Evolutionary conservation across 805 yeast genomes (phyloP).

Genomic region (Teunomyces funiuensis): DNA sequence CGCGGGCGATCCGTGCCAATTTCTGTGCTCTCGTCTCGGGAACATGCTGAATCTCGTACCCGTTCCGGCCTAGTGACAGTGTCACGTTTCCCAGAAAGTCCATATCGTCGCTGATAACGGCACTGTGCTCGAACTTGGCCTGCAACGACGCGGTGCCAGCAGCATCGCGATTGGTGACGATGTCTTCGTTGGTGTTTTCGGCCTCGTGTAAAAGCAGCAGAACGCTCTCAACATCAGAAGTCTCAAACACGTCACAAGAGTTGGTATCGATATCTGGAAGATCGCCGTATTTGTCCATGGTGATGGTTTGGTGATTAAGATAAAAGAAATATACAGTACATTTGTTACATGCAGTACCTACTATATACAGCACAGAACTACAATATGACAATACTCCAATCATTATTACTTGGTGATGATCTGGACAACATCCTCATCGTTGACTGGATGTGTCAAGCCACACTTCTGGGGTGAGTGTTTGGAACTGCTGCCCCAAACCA

Average conservation of each 20-base stretch:
- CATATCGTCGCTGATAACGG: conserved; percentile 23
- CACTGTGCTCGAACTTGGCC: conserved; percentile 23
- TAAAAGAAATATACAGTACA: neutral
- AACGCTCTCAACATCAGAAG: conserved; percentile 45
- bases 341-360: no score
- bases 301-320: neutral
- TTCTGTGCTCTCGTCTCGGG: conserved; percentile 41
- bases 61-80: conserved; percentile 18
- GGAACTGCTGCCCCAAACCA: conserved; percentile 95
- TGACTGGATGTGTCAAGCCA: conserved; percentile 78
- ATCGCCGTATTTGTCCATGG: conserved; percentile 16
- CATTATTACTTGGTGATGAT: conserved; percentile 74
- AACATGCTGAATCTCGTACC: conserved; percentile 21
- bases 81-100: conserved; percentile 40
- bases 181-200: conserved; percentile 1
- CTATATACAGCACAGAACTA: no score
- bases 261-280: conserved; percentile 17
- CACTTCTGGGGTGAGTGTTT: conserved; percentile 97
- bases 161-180: conserved; percentile 2
- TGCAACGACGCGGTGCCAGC: no score
- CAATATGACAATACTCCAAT: no score
- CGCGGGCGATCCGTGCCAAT: conserved; percentile 37
- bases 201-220: conserved; percentile 12
- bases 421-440: conserved; percentile 93
- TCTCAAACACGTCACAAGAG: conserved; percentile 42